Conservation (phyloP, 2,329 filamentous ascomycete species). For the Colletotrichum sp. region DNA sequence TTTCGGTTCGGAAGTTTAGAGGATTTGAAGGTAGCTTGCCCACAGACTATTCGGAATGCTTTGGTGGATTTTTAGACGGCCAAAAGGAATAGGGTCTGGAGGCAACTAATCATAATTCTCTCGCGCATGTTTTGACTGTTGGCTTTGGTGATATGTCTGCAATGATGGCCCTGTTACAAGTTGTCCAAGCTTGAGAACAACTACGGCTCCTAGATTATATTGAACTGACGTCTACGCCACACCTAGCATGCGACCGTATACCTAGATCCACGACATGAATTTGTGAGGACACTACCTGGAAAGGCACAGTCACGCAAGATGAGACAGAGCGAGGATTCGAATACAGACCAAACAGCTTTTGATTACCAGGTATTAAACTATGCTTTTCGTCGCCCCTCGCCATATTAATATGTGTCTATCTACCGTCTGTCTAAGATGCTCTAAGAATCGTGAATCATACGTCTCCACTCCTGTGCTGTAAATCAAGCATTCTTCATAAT, state of each 20-base stretch:
- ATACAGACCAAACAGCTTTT: neutral
- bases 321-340: neutral
- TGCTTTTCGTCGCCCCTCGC: neutral
- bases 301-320: neutral
- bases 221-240: neutral
- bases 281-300: neutral
- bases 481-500: slow-evolving; percentile 47
- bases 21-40: neutral
- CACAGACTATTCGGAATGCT: slow-evolving; percentile 21
- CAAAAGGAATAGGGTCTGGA: slow-evolving; percentile 17
- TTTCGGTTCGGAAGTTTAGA: neutral
- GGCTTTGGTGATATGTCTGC: neutral
- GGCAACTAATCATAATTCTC: neutral
- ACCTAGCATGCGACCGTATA: neutral
- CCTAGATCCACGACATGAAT: neutral
- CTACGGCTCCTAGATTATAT: neutral
- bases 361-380: neutral
- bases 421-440: neutral
- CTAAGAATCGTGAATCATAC: neutral
- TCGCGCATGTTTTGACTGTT: neutral
- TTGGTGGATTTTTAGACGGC: neutral
- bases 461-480: neutral
- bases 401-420: neutral
- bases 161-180: neutral
- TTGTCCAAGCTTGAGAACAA: neutral